Percentiles rank a stretch among this genome's conserved stretches.
Conservation (phyloP, 192 early-diverging fungal species). For the Chytriomyces sp. region DNA sequence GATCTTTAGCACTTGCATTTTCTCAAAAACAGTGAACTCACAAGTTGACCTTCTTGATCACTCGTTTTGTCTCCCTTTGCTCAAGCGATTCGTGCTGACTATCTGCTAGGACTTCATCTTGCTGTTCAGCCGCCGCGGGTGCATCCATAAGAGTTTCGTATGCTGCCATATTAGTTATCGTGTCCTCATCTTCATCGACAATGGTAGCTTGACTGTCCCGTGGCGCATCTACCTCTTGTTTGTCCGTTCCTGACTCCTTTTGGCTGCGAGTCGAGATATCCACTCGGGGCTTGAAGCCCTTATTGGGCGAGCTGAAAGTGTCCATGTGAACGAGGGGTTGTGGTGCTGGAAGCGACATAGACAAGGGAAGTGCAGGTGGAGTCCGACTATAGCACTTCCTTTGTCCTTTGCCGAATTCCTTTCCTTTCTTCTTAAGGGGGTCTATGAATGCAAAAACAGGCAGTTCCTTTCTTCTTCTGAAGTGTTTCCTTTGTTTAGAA, state of each 20-base stretch:
- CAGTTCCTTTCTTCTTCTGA: too few species aligned
- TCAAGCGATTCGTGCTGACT: background rate
- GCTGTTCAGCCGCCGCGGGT: background rate
- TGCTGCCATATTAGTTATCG: background rate
- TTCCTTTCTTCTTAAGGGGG: too few species aligned
- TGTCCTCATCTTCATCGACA: slow-evolving; percentile 4
- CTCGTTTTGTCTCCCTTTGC: background rate
- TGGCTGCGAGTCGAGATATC: background rate
- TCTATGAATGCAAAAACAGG: too few species aligned
- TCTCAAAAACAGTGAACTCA: background rate
- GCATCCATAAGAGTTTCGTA: background rate
- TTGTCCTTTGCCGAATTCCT: too few species aligned
- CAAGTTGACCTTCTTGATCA: slow-evolving; percentile 26
- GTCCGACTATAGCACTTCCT: too few species aligned
- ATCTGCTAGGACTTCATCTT: background rate
- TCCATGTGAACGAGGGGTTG: background rate
- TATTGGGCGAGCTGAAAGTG: background rate
- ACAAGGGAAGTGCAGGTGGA: too few species aligned
- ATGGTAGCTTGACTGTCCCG: slow-evolving; percentile 28
- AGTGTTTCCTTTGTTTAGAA: too few species aligned
- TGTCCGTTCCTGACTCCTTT: background rate
- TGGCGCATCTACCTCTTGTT: background rate
- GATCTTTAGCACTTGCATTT: background rate
- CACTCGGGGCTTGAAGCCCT: background rate
- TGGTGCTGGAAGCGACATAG: background rate